Evolutionary conservation across 1,139 yeast species (phyloP), one percentile per base, ranked within the genome.

Genomic region (Suhomyces panamericanus): DNA sequence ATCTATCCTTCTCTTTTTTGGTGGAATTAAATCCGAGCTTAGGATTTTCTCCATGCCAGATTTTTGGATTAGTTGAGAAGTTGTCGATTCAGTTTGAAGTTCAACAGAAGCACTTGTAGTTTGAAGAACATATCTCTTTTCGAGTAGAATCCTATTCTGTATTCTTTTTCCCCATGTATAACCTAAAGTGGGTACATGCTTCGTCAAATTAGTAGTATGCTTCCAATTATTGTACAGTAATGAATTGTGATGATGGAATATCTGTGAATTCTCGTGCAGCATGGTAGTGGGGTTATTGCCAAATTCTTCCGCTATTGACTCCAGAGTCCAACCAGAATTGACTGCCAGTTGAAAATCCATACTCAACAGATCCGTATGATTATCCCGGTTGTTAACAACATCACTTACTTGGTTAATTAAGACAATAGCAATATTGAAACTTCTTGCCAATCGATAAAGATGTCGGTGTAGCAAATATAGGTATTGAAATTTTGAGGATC

Each of bases 381-480:
- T 64, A 12, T 52, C 44, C n/a, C 35, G 32, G 9, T 17, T 22
- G 8, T 36, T 16, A 5, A 44, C 36, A 13, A 47, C 43, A 54
- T 87, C 93, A 40, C 88, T 77, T 0, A 91, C 90, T 63, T 91
- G 98, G 56, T 91, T 91, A 0, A 91, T 80, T 2, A 87, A 75
- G 0, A 89, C 81, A 0, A 91, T 63, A 0, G 96, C 88, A 9
- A 87, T 59, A 20, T 75, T 63, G 57, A 69, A 63, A 22, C 69
- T 61, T 22, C 57, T 57, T 0, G 93, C 84, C 31, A 87, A 54
- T 14, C 64, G 56, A 13, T 79, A 66, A 43, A 90, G 66, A 45
- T 73, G 77, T 8, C 71, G 69, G 24, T 81, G 78, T 35, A 82
- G 53, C 17, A 63, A 62, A 40, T 67, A 64, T 13, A 82, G 55